Evolutionary conservation across 352 stramenopile genomes (phyloP), one percentile per base, ranked within the genome.

Genomic region (Phytophthora tentaculata): DNA sequence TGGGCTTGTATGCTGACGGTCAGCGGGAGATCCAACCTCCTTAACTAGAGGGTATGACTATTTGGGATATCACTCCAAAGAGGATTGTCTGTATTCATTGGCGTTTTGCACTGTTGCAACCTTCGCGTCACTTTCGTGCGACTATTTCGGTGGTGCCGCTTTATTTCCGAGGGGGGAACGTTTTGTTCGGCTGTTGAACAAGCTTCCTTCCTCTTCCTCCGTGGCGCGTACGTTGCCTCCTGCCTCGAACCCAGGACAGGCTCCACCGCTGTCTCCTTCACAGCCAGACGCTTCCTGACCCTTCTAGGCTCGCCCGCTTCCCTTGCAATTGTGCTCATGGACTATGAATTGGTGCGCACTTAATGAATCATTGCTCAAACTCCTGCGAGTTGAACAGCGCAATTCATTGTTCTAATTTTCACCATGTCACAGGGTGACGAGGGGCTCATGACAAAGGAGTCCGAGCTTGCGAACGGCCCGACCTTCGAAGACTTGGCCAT

Each of bases 401-500:
- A 56, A 63, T 72, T 72, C 59, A 63, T 63, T 26, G 64, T 71
- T 71, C 64, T 67, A 64, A 68, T 55, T 72, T 61, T 63, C 44
- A 49, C 48, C 4, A 56, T 56, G 26, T 56, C 43, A 5, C 54
- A 81, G 74, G 62, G 52, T 19, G 66, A 79, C 26, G 71, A 75
- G 43, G 60, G 71, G 59, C 59, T 81, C 39, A 23, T 68, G 48
- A 48, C 37, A 43, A 79, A 71, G 32, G 61, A 82, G 56, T 56
- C 69, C 3, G 74, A 72, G 58, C 65, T 86, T 9, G 65, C 68
- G 19, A 80, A 72, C 44, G 86, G 85, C 26, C 91, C 94, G 20
- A 98, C 94, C n/a, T 99, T 99, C 76, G 96, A 99, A 80, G 97
- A 99, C 79, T 82, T 99, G 43, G 97, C 97, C 6, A 99, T 99